A percentile compares a stretch with the other conserved stretches of the same genome.
Evolutionary conservation across 2,329 filamentous ascomycete genomes (phyloP).

Genomic region (Pseudomassariella vexata): DNA sequence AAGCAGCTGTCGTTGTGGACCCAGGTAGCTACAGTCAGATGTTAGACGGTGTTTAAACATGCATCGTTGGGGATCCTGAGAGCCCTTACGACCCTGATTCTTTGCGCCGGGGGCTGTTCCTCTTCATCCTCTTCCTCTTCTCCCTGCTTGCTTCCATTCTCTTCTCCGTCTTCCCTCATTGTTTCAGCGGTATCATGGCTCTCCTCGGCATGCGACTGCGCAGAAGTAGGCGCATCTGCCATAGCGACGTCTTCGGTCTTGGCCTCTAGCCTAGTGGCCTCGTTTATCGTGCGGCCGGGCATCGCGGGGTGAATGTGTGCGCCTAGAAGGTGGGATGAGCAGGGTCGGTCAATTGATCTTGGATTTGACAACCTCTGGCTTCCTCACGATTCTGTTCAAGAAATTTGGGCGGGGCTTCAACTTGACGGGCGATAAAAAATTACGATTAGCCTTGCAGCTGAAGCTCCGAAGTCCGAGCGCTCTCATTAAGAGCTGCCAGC

Average conservation of each 20-base stretch:
- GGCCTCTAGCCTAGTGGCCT: too few relatives aligned
- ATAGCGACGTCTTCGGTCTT: conserved; percentile 17
- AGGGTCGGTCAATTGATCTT: too few relatives aligned
- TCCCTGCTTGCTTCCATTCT: conserved; percentile 24
- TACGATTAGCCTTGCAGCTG: not conserved
- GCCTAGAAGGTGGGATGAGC: not conserved
- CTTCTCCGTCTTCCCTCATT: conserved; percentile 23
- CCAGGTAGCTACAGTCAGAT: conserved; percentile 63
- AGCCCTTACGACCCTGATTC: conserved; percentile 55
- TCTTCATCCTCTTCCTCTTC: conserved; percentile 37
- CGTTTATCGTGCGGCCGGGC: conserved; percentile 6
- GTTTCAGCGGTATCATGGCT: conserved; percentile 34
- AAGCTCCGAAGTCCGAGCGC: too few relatives aligned
- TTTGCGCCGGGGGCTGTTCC: conserved; percentile 45
- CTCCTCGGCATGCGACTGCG: conserved; percentile 32
- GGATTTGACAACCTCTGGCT: too few relatives aligned
- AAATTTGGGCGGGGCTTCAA: conserved; percentile 7
- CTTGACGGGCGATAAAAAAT: conserved; percentile 1
- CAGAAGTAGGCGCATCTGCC: conserved; percentile 24
- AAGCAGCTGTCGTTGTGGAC: conserved; percentile 80
- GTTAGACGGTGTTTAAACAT: not conserved
- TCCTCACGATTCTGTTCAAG: too few relatives aligned
- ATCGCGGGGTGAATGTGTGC: conserved; percentile 1
- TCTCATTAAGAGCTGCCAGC: too few relatives aligned
- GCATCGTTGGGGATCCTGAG: too few relatives aligned